phyloP scores from a whole-genome alignment of 345 rosid genomes.

The Brassica cretica region DNA sequence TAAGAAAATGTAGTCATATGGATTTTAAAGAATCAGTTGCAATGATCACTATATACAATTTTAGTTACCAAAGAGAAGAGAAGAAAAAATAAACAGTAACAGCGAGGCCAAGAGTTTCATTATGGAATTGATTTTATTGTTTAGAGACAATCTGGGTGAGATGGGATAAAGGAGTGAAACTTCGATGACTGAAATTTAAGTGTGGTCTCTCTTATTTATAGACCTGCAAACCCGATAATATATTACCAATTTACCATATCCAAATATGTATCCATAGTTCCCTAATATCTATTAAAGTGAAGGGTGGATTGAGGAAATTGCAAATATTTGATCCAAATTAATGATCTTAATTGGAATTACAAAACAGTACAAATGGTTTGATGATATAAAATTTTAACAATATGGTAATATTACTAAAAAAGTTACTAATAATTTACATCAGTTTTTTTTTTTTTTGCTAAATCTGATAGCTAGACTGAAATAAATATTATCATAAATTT shows the following conservation, averaged over 20 bases:
- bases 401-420: neutral
- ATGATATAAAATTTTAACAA: neutral
- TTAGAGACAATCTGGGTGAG: neutral
- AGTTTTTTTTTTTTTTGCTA: neutral
- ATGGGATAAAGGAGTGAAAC: neutral
- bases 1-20: neutral
- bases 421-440: neutral
- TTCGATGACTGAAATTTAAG: neutral
- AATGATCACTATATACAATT: neutral
- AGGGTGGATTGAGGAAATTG: neutral
- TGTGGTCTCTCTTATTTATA: neutral
- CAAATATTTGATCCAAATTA: too few species aligned
- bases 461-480: neutral
- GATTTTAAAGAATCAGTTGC: neutral
- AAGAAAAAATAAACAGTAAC: neutral
- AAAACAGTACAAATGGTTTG: neutral
- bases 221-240: neutral
- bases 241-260: neutral
- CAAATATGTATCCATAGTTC: neutral
- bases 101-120: slow-evolving; percentile 1
- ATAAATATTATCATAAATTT: neutral
- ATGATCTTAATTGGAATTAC: too few species aligned
- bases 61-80: slow-evolving; percentile 14
- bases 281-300: neutral
- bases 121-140: neutral